phyloP scores from a whole-genome alignment of 75 land plant species.

The Azolla pinnata region DNA sequence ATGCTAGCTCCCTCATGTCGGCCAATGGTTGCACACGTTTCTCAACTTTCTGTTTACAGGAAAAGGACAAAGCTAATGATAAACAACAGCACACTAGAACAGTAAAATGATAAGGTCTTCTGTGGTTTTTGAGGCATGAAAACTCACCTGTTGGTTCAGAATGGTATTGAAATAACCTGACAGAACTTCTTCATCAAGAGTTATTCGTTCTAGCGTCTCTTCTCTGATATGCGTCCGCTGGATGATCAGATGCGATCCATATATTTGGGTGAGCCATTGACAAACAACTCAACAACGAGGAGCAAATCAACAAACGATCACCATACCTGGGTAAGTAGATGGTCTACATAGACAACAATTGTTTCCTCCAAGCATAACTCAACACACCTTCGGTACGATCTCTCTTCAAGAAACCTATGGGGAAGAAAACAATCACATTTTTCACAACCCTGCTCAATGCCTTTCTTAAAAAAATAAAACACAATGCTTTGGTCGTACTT shows the following conservation, averaged over 20 bases:
- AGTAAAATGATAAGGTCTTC: conserved; percentile 1
- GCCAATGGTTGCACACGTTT: conserved; percentile 64
- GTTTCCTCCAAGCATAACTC: conserved; percentile 97
- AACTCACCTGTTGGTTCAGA: conserved; percentile 52
- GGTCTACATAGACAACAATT: conserved; percentile 81
- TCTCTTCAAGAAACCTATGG: conserved; percentile 88
- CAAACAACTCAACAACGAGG: conserved; percentile 3
- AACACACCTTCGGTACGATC: conserved; percentile 86
- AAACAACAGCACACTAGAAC: neutral
- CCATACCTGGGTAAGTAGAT: conserved; percentile 78
- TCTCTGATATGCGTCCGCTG: conserved; percentile 86
- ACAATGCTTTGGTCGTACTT: conserved; percentile 52
- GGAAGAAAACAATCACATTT: neutral
- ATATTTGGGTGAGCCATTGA: neutral
- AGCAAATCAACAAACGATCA: neutral
- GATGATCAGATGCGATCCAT: neutral
- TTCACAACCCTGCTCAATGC: too few species aligned
- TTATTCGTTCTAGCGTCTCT: conserved; percentile 84
- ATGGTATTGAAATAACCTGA: conserved; percentile 80
- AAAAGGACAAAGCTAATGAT: neutral
- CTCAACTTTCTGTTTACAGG: conserved; percentile 73
- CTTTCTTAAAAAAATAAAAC: neutral
- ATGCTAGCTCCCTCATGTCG: conserved; percentile 88
- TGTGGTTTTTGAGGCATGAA: neutral
- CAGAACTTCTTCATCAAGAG: conserved; percentile 81